Percentiles rank a stretch among this genome's conserved stretches.
Evolutionary conservation across 768 basidiomycete genomes (phyloP).

Genomic region (Calocybe gangraenosa): DNA sequence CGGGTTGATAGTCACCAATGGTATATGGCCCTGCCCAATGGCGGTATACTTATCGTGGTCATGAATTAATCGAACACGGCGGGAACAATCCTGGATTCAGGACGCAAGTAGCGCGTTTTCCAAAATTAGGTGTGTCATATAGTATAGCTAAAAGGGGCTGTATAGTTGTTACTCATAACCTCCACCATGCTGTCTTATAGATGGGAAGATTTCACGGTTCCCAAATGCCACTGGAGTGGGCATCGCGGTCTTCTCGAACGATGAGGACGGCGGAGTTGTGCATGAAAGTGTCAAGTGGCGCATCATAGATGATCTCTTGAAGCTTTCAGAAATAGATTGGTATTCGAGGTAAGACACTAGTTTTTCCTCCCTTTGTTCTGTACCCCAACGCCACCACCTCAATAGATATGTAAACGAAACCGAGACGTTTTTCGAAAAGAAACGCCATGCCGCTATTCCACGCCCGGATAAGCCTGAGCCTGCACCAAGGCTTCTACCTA

Average conservation of each 20-base stretch:
- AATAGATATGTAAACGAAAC: conserved; percentile 24
- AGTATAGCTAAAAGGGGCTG: too few species aligned
- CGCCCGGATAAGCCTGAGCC: conserved; percentile 18
- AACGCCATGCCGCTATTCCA: conserved; percentile 22
- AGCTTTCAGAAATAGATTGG: conserved; percentile 33
- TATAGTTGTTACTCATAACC: too few species aligned
- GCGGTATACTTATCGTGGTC: conserved; percentile 34
- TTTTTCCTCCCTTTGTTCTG: not conserved
- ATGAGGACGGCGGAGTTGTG: conserved; percentile 29
- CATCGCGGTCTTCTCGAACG: conserved; percentile 36
- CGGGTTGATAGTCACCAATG: conserved; percentile 26
- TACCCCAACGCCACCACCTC: not conserved
- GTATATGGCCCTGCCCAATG: conserved; percentile 38
- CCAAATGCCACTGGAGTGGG: conserved; percentile 33
- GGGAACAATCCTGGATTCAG: conserved; percentile 36
- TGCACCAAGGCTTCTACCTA: conserved; percentile 8
- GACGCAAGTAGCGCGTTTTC: conserved; percentile 18
- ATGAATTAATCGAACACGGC: conserved; percentile 40
- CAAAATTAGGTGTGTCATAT: conserved; percentile 13
- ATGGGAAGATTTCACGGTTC: conserved; percentile 15
- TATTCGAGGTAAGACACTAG: conserved; percentile 27
- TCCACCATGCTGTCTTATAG: not conserved
- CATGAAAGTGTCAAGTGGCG: conserved; percentile 33
- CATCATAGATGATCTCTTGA: conserved; percentile 33
- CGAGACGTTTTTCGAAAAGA: conserved; percentile 18